Evolutionary conservation across 202 grass and related monocot genomes (phyloP).

Genomic region (Setaria italica): DNA sequence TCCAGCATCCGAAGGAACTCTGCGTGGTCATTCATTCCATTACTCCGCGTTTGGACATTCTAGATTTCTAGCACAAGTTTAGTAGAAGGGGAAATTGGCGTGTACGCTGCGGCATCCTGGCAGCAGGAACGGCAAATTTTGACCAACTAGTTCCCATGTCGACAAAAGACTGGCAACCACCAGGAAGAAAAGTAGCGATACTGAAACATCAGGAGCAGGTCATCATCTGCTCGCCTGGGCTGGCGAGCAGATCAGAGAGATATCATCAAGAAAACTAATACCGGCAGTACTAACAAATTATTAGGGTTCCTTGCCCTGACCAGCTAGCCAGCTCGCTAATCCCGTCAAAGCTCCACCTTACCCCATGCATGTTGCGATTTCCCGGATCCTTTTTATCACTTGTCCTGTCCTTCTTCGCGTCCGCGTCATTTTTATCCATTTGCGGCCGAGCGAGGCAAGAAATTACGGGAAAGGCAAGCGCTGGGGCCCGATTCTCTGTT

Average conservation of each 20-base stretch:
- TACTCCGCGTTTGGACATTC: not conserved
- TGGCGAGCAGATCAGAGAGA: not conserved
- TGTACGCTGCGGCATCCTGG: not conserved
- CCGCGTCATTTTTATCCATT: not conserved
- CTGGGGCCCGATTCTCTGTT: not conserved
- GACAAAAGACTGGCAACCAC: not conserved
- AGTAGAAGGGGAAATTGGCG: not conserved
- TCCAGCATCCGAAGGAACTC: conserved; percentile 5
- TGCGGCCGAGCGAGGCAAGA: not conserved
- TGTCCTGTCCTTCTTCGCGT: not conserved
- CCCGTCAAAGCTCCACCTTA: conserved; percentile 41
- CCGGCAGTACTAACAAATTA: not conserved
- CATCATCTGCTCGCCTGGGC: not conserved
- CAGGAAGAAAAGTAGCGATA: not conserved
- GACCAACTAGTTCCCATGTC: not conserved
- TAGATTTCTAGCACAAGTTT: not conserved
- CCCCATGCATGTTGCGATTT: not conserved
- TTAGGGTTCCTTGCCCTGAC: not conserved
- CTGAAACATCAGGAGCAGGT: not conserved
- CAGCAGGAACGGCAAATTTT: not conserved
- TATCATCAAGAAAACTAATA: not conserved
- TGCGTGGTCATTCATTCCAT: not conserved
- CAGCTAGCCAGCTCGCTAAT: not conserved
- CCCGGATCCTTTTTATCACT: not conserved
- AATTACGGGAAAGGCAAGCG: not conserved